A percentile compares a stretch with the other conserved stretches of the same genome.
phyloP scores from a whole-genome alignment of 2,329 filamentous ascomycete genomes.

The Claviceps monticola region DNA sequence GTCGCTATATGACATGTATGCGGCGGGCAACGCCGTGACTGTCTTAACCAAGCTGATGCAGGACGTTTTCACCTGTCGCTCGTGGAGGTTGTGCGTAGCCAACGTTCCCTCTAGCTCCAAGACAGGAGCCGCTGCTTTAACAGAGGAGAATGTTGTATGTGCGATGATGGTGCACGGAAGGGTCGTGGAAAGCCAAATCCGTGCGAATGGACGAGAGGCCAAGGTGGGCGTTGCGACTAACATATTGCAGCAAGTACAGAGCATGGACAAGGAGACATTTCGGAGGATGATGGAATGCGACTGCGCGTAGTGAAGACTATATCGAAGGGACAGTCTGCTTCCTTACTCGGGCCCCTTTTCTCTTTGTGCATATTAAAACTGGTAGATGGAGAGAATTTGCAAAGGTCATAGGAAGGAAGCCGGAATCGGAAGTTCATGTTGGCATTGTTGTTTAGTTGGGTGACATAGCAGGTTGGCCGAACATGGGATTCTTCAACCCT shows the following conservation, averaged over 20 bases:
- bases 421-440: too few relatives aligned
- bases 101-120: constrained; percentile 27
- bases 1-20: constrained; percentile 73
- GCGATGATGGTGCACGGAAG: constrained; percentile 64
- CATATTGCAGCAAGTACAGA: constrained; percentile 35
- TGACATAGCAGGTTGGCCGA: too few relatives aligned
- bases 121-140: constrained; percentile 24
- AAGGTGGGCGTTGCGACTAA: constrained; percentile 52
- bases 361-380: not conserved
- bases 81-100: constrained; percentile 40
- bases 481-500: too few relatives aligned
- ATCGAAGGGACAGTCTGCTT: not conserved
- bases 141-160: constrained; percentile 45
- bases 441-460: too few relatives aligned
- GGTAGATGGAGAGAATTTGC: too few relatives aligned
- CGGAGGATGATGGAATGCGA: constrained; percentile 45
- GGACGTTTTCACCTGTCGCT: constrained; percentile 48
- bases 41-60: constrained; percentile 52
- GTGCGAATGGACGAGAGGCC: constrained; percentile 56
- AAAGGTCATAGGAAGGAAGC: too few relatives aligned
- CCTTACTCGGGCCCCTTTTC: not conserved
- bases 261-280: constrained; percentile 41
- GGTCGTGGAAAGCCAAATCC: constrained; percentile 47
- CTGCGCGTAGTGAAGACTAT: constrained; percentile 29
- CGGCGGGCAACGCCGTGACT: constrained; percentile 74